phyloP scores from a whole-genome alignment of 345 rosid species.

The Aquilaria yunnanensis region DNA sequence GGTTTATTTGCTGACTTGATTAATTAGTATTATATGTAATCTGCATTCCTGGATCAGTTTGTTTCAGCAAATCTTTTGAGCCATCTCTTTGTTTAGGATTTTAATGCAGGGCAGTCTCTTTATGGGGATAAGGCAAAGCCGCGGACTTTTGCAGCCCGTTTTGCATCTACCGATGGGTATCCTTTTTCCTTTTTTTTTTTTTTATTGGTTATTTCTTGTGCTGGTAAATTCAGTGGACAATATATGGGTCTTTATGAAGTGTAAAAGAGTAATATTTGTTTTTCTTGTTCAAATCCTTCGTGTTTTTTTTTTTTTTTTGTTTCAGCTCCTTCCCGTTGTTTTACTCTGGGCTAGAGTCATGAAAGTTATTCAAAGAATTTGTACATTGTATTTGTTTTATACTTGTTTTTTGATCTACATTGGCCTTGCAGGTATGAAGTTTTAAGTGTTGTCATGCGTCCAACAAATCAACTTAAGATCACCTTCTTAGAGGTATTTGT shows the following conservation, averaged over 20 bases:
- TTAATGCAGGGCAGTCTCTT: slow-evolving; percentile 57
- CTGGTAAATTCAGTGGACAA: too few relatives aligned
- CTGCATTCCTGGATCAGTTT: too few relatives aligned
- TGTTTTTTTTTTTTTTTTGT: neutral
- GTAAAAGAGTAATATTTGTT: neutral
- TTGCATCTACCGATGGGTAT: slow-evolving; percentile 87
- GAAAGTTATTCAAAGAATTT: too few relatives aligned
- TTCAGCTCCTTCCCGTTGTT: too few relatives aligned
- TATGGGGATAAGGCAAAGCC: slow-evolving; percentile 95
- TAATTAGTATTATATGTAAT: too few relatives aligned
- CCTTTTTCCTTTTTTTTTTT: neutral
- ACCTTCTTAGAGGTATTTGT: slow-evolving; percentile 85
- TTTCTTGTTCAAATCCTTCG: neutral
- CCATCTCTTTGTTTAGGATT: neutral
- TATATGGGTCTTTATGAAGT: too few relatives aligned
- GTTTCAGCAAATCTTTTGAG: neutral
- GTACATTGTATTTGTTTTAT: neutral
- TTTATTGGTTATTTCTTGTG: neutral
- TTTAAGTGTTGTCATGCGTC: slow-evolving; percentile 66
- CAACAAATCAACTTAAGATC: slow-evolving; percentile 83
- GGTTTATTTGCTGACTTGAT: slow-evolving; percentile 21
- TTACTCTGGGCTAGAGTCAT: too few relatives aligned
- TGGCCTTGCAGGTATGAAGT: slow-evolving; percentile 63
- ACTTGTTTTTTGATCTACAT: slow-evolving; percentile 8
- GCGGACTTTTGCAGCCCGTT: slow-evolving; percentile 75